Evolutionary conservation across 257 asterid genomes (phyloP), one percentile per base, ranked within the genome.

Genomic region (Solanum chilense): DNA sequence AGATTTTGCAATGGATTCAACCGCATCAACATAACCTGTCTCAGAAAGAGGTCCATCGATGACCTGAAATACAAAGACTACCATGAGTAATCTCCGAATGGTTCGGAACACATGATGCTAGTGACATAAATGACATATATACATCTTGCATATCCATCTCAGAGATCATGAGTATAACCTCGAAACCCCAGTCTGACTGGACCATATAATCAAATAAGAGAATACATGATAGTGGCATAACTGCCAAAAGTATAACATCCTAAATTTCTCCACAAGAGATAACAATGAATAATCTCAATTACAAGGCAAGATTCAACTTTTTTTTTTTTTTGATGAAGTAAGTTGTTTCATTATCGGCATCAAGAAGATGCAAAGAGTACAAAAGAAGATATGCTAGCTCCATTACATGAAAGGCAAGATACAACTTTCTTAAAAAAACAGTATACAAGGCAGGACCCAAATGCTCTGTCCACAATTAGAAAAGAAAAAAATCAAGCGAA

Each of bases 21-120:
- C 86, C 10, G 87, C 90, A 76, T 94, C 92, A 62, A 83, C 85
- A 88, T 87, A 91, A 87, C 90, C 70, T 66, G 91, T 91, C 69
- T 88, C 84, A 42, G 91, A 89, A 62, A 90, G 92, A 84, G 91
- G 89, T 88, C 94, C 97, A 88, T 96, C 98, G 81, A 95, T 88
- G 83, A 94, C 94, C 99, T 95, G 89, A 10, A 85, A 86, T 87
- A 68, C 16, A 13, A 86, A 85, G 68, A 47, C 49, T 47, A 58
- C 42, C 47, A 82, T 71, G 16, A 86, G 90, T 73, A 85, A 45
- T 80, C 68, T 47, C 23, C 21, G 14, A 27, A 76, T 15, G 45
- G 52, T 33, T 33, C 35, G 35, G 29, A 29, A 71, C 41, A 74
- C 11, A 66, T 66, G n/a, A 60, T 70, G 69, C 56, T 64, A 49